Base-by-base conservation (phyloP, 2,329 filamentous ascomycete genomes). In the Pyricularia sp. region DNA sequence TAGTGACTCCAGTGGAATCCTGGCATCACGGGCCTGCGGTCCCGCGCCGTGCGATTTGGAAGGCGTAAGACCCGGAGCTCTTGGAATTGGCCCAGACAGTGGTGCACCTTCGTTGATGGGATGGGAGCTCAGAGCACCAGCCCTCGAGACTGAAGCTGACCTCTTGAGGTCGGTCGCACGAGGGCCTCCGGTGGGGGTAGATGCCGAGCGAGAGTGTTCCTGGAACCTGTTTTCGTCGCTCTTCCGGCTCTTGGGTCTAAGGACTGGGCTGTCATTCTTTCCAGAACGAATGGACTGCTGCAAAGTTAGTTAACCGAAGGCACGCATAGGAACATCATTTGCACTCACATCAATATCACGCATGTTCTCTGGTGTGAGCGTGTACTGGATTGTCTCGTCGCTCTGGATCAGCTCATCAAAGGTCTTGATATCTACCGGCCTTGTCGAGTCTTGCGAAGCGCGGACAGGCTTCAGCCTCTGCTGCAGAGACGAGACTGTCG, bases 381-480 rank as follows among this genome's bases (percentile, higher is more conserved):
- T 94, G 76, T 91, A 94, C 73, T 92, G 92, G 63, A 94, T 89
- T 1, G 92, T 94, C 75, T 93, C 88, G 73, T 93, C 90, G 77
- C 92, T 93, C 69, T 92, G 88, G 71, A 95, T 94, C 67, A 94
- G 82, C 73, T 93, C 86, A 75, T 95, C 92, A 74, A 95, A 90
- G 73, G 69, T 89, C 86, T 64, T 87, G 86, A 7, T 81, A 79
- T 28, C 33, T 12, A 50, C 36, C 36, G 65, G 65, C 36, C 25
- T 28, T 58, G 33, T 66, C 23, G 6, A 80, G 81, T 90, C 88
- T 71, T 90, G 87, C 0, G 88, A 89, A 4, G 81, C 85, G 58
- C 86, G 82, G 2, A 85, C 78, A 9, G 83, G 78, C 75, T 85
- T 86, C 66, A 85, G 75, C 70, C 84, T 87, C 70, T 78, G 81